Base-by-base conservation (phyloP, 108 stramenopile species). In the Aurantiochytrium sp. region DNA sequence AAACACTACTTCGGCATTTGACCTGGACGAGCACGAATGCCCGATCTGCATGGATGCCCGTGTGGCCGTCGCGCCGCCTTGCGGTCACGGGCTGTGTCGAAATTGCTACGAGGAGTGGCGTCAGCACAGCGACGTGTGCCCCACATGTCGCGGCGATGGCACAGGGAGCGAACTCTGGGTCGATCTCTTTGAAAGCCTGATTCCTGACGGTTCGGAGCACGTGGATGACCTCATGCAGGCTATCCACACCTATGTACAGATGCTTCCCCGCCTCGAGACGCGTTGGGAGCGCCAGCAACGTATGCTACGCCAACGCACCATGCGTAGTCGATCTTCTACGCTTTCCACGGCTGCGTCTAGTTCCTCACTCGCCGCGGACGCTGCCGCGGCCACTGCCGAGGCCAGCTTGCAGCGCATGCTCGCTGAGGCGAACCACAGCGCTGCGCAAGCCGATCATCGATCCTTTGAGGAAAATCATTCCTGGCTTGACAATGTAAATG, bases 191-290 rank as follows among this genome's bases (percentile, higher is more conserved):
- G 14, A 83, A 3, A 23, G 6, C 49, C 1, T 45, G 25, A 53
- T 47, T 53, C 45, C 51, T 12, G 45, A 47, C 49, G 49, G 51
- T 12, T 53, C 45, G 14, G 76, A 83, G 51, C 76, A 83, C 25
- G 51, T 83, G 19, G 51, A 83, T 53, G 76, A 83, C 45, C 76
- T 83, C 51, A 53, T 83, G 45, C 76, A 83, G 45, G 76, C 76
- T 18, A 83, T 83, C 51, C 76, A 83, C 51, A 53, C 76, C 18
- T 83, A 53, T 53, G 45, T 83, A 53, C 49, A 53, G 16, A 53
- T 83, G 49, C 76, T 83, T 23, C 76, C 76, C 6, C 76, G 76
- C 4, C 76, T 83, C 10, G 76, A 83, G 76, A 83, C 76, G 25
- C 76, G 76, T 23, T 83, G 76, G 76, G 76, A 83, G 23, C 12